These are phyloP conservation scores for Yamadazyma siamensis DNA, from an alignment of 1,139 yeast species.

Conservation along the genomic window DNA sequence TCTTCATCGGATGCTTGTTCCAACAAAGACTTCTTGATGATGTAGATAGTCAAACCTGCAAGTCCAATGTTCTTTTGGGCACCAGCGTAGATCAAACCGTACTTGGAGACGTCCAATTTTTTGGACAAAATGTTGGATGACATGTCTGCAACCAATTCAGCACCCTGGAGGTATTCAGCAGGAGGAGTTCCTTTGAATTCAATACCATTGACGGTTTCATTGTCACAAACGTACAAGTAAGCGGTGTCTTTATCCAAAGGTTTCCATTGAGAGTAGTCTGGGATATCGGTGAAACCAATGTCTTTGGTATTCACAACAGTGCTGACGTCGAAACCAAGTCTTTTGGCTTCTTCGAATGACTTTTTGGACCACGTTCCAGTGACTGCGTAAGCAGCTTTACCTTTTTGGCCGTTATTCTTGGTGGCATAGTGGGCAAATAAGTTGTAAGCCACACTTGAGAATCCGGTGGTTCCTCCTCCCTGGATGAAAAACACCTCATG, in stretches of 20 bases:
- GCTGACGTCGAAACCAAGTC: slow-evolving; percentile 78
- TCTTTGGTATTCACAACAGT: slow-evolving; percentile 64
- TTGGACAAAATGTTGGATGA: slow-evolving; percentile 89
- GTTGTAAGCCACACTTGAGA: slow-evolving; percentile 83
- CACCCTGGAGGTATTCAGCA: slow-evolving; percentile 52
- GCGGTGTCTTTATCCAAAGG: slow-evolving; percentile 53
- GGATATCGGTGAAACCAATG: slow-evolving; percentile 66
- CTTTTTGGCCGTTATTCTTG: slow-evolving; percentile 62
- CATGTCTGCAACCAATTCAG: slow-evolving; percentile 89
- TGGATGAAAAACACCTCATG: slow-evolving; percentile 93
- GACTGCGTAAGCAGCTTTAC: slow-evolving; percentile 82
- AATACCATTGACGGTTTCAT: slow-evolving; percentile 93
- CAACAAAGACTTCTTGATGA: slow-evolving; percentile 75
- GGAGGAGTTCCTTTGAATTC: slow-evolving; percentile 64
- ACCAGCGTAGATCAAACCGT: slow-evolving; percentile 87
- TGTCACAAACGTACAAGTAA: slow-evolving; percentile 87
- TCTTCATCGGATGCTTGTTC: slow-evolving; percentile 65
- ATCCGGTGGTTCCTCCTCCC: slow-evolving; percentile 97
- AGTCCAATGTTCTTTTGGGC: slow-evolving; percentile 97
- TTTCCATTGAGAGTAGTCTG: slow-evolving; percentile 63
- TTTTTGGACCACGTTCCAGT: slow-evolving; percentile 95
- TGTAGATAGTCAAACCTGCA: slow-evolving; percentile 91
- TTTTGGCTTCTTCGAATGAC: slow-evolving; percentile 77
- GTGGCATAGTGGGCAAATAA: slow-evolving; percentile 67
- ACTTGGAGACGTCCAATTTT: slow-evolving; percentile 73